phyloP scores from a whole-genome alignment of 148 eudicot genomes.

The Pouteria glomerata region DNA sequence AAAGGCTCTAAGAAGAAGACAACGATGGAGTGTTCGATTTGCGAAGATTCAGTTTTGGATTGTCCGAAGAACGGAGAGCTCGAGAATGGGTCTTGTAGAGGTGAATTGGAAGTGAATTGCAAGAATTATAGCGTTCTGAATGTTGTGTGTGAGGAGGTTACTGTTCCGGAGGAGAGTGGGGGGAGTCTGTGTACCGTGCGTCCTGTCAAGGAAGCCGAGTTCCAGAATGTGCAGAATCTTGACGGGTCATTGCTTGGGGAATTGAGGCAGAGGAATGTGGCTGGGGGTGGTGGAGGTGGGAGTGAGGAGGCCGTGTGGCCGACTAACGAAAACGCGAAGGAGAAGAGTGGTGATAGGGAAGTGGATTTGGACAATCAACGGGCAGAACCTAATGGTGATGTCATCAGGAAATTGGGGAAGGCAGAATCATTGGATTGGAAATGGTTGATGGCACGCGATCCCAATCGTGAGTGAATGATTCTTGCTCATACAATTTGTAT shows the following conservation, averaged over 20 bases:
- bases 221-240: not conserved
- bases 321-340: slow-evolving; percentile 18
- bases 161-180: slow-evolving; percentile 25
- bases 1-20: slow-evolving; percentile 33
- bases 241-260: slow-evolving; percentile 9
- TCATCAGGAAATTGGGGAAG: slow-evolving; percentile 40
- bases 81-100: too few relatives aligned
- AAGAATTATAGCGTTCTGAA: slow-evolving; percentile 15
- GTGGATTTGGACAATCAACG: slow-evolving; percentile 16
- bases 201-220: slow-evolving; percentile 21
- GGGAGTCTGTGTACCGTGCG: slow-evolving; percentile 12
- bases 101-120: slow-evolving; percentile 10
- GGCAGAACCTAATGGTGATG: slow-evolving; percentile 32
- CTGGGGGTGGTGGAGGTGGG: slow-evolving; percentile 23
- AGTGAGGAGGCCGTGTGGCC: slow-evolving; percentile 8
- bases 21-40: not conserved
- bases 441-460: slow-evolving; percentile 56
- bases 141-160: slow-evolving; percentile 25
- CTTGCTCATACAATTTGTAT: not conserved
- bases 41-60: slow-evolving; percentile 11
- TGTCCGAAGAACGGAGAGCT: not conserved
- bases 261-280: slow-evolving; percentile 25
- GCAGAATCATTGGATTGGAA: slow-evolving; percentile 76
- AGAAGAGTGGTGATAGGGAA: slow-evolving; percentile 22
- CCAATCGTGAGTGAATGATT: slow-evolving; percentile 38